phyloP scores from a whole-genome alignment of 352 stramenopile genomes.

The Plasmopara viticola region DNA sequence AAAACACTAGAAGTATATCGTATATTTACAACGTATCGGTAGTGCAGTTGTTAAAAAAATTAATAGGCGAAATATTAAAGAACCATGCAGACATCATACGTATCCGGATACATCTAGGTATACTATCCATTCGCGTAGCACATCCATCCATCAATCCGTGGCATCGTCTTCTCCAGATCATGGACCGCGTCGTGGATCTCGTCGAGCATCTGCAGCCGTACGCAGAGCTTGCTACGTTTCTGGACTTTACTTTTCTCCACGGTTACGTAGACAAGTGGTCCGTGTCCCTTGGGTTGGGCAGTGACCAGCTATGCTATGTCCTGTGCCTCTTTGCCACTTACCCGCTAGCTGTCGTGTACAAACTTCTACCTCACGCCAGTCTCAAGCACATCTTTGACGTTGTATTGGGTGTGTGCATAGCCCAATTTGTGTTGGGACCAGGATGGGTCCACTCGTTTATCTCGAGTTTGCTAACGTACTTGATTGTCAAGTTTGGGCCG shows the following conservation, averaged over 20 bases:
- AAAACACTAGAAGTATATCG: too few relatives aligned
- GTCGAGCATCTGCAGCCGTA: conserved; percentile 40
- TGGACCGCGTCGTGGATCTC: conserved; percentile 37
- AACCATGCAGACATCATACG: too few relatives aligned
- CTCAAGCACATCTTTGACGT: conserved; percentile 92
- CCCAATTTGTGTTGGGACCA: conserved; percentile 90
- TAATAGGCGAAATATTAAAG: too few relatives aligned
- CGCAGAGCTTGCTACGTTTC: conserved; percentile 43
- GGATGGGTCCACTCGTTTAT: conserved; percentile 95
- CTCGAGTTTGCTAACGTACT: conserved; percentile 86
- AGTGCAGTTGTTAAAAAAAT: too few relatives aligned
- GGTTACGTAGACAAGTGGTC: conserved; percentile 38
- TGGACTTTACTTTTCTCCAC: conserved; percentile 50
- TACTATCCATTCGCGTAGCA: too few relatives aligned
- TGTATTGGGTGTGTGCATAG: conserved; percentile 86
- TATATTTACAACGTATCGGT: too few relatives aligned
- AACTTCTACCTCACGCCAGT: conserved; percentile 68
- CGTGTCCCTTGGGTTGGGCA: conserved; percentile 30
- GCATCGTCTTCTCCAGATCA: conserved; percentile 1
- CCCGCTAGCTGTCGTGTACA: conserved; percentile 87
- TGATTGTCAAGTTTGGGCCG: conserved; percentile 68
- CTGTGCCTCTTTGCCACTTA: conserved; percentile 91
- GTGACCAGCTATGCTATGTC: conserved; percentile 74
- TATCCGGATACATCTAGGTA: too few relatives aligned
- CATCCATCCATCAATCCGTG: too few relatives aligned